Percentiles rank a stretch among this genome's conserved stretches.
These are phyloP conservation scores for Penicillium odoratum DNA, from an alignment of 495 filamentous ascomycete genomes.

Conservation along the genomic window DNA sequence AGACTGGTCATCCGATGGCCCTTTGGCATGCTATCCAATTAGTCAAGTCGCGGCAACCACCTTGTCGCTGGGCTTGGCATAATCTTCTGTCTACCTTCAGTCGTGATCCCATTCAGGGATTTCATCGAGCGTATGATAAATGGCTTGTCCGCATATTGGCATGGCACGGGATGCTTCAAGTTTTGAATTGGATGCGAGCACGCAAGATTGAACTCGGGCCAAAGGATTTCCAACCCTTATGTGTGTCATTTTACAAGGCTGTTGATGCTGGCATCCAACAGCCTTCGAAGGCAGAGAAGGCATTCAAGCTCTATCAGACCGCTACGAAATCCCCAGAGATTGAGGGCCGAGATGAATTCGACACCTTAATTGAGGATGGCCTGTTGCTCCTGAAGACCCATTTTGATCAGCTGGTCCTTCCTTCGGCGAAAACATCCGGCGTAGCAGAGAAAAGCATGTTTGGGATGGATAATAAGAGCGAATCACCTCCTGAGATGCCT, in stretches of 20 bases:
- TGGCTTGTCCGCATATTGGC: constrained; percentile 35
- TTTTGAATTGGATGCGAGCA: constrained; percentile 40
- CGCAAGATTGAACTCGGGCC: constrained; percentile 40
- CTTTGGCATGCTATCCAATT: constrained; percentile 49
- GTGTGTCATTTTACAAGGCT: constrained; percentile 43
- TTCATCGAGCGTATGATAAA: constrained; percentile 17
- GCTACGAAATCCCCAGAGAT: not conserved
- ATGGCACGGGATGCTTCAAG: constrained; percentile 43
- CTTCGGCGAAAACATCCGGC: constrained; percentile 24
- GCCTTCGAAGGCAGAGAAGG: constrained; percentile 28
- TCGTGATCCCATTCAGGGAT: constrained; percentile 10
- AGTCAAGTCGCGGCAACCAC: constrained; percentile 30
- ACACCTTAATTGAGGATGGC: constrained; percentile 34
- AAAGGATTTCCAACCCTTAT: constrained; percentile 47
- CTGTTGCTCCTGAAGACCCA: constrained; percentile 35
- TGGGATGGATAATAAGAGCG: constrained; percentile 11
- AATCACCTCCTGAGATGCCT: constrained; percentile 28
- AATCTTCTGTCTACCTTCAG: constrained; percentile 34
- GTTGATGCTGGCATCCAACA: constrained; percentile 32
- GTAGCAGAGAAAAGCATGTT: constrained; percentile 26
- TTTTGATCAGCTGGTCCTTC: constrained; percentile 41
- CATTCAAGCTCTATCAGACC: constrained; percentile 8
- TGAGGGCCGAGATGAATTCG: constrained; percentile 18
- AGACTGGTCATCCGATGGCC: constrained; percentile 23
- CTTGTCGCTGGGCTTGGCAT: constrained; percentile 41